Base-by-base conservation (phyloP, 805 yeast genomes). In the Wickerhamiella azymoides region DNA sequence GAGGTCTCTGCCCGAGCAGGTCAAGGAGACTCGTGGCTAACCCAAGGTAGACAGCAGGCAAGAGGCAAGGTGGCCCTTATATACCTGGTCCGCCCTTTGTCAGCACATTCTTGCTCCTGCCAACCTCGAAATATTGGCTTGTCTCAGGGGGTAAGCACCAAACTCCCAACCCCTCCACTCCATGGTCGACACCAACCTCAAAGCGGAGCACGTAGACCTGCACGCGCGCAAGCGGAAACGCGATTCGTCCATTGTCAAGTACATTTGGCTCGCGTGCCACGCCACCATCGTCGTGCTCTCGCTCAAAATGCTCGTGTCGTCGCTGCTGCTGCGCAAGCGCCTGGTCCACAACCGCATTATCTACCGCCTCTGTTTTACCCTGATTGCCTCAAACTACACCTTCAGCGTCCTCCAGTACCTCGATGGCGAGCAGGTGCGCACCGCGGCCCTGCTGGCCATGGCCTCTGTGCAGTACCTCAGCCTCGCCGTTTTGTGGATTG, bases 391-490 rank as follows among this genome's bases (percentile, higher is more conserved):
- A 21, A 55, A 60, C 10, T 60, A 60, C 45, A 41, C 28, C 2
- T 5, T 56, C 16, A 51, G 59, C 36, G 40, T 61, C 28, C 39
- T 48, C 25, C 53, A 57, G 45, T 76, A 75, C 52, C 79, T 77
- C 64, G 78, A 78, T 19, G 65, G 75, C 16, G 64, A 68, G 25
- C 67, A 71, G 44, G 93, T 94, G 6, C 69, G 78, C 5, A 70
- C 76, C 57, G 71, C 72, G 47, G 74, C 52, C 2, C 78, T 86
- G 58, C 57, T 84, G 46, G 77, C 86, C 9, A 74, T 84, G 19
- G 84, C 76, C 53, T 82, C 83, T 59, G 81, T 81, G 67, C 95
- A 84, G 62, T 75, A 73, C 56, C 63, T 77, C 46, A 50, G 73
- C 2, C 61, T 78, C 48, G 80, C 77, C 35, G 52, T 70, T 47